A percentile compares a stretch with the other conserved stretches of the same genome.
Conservation (phyloP, 148 eudicot species). For the Amaranthus palmeri region DNA sequence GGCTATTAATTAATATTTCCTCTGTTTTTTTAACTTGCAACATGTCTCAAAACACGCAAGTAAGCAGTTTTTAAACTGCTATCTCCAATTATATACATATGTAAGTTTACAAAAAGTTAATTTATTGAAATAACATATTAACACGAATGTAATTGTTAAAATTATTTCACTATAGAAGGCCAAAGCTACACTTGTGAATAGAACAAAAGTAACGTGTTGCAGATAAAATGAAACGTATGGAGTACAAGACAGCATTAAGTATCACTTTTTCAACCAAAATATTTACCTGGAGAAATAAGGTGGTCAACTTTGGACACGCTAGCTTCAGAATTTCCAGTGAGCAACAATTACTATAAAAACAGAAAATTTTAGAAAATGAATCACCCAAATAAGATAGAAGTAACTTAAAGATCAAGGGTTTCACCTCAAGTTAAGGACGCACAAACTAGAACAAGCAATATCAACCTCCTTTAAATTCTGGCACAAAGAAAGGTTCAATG, state of each 20-base stretch:
- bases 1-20: too few relatives aligned
- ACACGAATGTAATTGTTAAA: too few relatives aligned
- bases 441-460: conserved; percentile 61
- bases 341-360: conserved; percentile 59
- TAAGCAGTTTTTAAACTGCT: too few relatives aligned
- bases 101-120: too few relatives aligned
- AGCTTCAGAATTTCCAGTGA: conserved; percentile 77
- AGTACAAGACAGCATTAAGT: background rate
- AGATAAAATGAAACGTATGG: background rate
- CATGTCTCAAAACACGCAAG: too few relatives aligned
- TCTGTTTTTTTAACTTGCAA: too few relatives aligned
- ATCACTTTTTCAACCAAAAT: conserved; percentile 1
- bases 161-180: too few relatives aligned
- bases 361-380: conserved; percentile 9
- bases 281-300: conserved; percentile 86
- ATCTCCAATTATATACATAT: too few relatives aligned
- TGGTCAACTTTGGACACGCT: conserved; percentile 67
- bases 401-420: background rate
- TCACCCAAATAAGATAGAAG: conserved; percentile 1
- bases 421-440: conserved; percentile 85
- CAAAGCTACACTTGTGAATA: too few relatives aligned
- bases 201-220: background rate
- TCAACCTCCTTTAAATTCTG: conserved; percentile 78
- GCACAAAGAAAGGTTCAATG: conserved; percentile 76
- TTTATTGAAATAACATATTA: too few relatives aligned